Base-by-base conservation (phyloP, 2,329 filamentous ascomycete genomes). In the Rhexocercosporidium sp. region DNA sequence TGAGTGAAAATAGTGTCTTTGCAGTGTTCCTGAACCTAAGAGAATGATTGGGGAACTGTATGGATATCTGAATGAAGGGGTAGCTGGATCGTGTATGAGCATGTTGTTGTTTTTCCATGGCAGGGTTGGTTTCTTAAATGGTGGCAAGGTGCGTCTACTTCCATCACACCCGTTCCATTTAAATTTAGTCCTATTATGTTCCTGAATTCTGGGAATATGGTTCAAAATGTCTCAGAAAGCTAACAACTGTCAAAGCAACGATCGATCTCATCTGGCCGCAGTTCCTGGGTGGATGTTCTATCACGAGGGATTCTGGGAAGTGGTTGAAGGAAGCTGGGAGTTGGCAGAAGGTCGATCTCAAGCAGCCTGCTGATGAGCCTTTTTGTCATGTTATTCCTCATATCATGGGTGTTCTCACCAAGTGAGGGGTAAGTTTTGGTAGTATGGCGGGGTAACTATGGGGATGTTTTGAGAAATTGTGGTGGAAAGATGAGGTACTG, bases 21-120 rank as follows among this genome's bases (percentile, higher is more conserved):
- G 75, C 61, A 71, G 69, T 51, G 69, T 76, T n/a, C 68, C 63
- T 0, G 59, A 64, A 11, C 72, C 75, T 3, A 68, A 67, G 41
- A 46, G 65, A 14, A 74, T 75, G 71, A 75, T 77, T 16, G 49
- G 44, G 8, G 66, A 67, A 46, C 51, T 76, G 25, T 76, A 74
- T 67, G 66, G 64, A 1, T 73, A 70, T 62, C 53, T 77, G 31
- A 75, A 70, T 22, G 66, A 72, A 12, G 74, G 74, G 75, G 75
- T 3, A 63, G 37, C n/a, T 76, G 74, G 75, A 60, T 74, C n/a
- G 39, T 75, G 14, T 73, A 72, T 64, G 75, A 77, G 59, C 75
- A 77, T 71, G 75, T 77, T 18, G 61, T 70, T 16, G 74, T 75
- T 16, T 65, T 68, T 18, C 68, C 57, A 7, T 59, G 72, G 44